Evolutionary conservation across 371 early-diverging fungal species (phyloP).

Genomic region (Entomophthora muscae): DNA sequence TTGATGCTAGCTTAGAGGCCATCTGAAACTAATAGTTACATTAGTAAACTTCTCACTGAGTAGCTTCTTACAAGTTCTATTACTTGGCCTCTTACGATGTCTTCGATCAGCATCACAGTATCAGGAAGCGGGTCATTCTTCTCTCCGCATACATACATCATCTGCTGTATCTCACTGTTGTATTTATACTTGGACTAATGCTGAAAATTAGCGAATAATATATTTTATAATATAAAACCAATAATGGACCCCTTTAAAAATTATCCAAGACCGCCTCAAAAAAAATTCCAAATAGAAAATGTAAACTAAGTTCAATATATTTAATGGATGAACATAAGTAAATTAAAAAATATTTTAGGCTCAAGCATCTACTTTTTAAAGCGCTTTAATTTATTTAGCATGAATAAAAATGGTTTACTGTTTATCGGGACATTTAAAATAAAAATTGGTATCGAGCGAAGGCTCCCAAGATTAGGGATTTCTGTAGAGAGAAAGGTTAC

Average conservation of each 20-base stretch:
- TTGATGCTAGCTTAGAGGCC: conserved; percentile 68
- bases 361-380: neutral
- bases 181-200: conserved; percentile 29
- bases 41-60: too few relatives aligned
- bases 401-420: neutral
- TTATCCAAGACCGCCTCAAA: too few relatives aligned
- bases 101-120: conserved; percentile 73
- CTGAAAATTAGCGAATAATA: too few relatives aligned
- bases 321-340: neutral
- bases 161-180: conserved; percentile 73
- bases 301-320: neutral
- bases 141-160: conserved; percentile 98
- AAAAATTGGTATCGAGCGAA: too few relatives aligned
- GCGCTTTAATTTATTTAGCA: neutral
- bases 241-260: too few relatives aligned
- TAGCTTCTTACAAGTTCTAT: conserved; percentile 59
- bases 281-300: too few relatives aligned
- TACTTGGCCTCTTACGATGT: conserved; percentile 88
- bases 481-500: too few relatives aligned
- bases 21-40: conserved; percentile 56
- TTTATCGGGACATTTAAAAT: neutral
- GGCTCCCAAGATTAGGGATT: too few relatives aligned
- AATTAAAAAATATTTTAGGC: neutral
- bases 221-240: too few relatives aligned
- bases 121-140: conserved; percentile 75